These are phyloP conservation scores for Cyclotella cryptica DNA, from an alignment of 108 stramenopile species.

Conservation along the genomic window DNA sequence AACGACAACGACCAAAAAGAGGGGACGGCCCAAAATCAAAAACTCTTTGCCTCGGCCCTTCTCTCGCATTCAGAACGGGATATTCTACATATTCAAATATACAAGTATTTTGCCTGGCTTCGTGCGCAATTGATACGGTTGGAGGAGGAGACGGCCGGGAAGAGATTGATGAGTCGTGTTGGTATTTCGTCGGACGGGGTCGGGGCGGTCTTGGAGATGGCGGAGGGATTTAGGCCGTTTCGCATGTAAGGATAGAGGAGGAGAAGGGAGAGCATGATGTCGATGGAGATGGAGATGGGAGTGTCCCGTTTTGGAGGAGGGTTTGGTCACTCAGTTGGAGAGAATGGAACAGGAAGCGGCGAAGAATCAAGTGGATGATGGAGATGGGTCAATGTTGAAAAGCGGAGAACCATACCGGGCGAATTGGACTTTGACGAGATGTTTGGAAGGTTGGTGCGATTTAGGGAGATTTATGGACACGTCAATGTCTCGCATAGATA, in stretches of 20 bases:
- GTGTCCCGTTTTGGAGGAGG: conserved; percentile 4
- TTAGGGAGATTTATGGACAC: conserved; percentile 2
- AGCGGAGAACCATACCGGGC: not conserved
- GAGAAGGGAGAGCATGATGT: not conserved
- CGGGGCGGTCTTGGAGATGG: not conserved
- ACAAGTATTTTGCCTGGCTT: conserved; percentile 9
- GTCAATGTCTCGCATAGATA: conserved; percentile 5
- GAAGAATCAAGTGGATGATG: not conserved
- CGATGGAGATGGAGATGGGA: too few relatives aligned
- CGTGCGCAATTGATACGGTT: not conserved
- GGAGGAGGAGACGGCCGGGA: not conserved
- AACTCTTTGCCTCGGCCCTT: not conserved
- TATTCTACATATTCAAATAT: conserved; percentile 2
- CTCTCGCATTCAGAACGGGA: not conserved
- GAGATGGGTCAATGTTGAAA: not conserved
- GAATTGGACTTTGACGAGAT: conserved; percentile 21
- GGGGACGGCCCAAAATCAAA: not conserved
- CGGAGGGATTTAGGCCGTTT: conserved; percentile 1
- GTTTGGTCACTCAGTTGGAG: not conserved
- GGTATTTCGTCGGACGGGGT: not conserved
- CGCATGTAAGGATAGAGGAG: not conserved
- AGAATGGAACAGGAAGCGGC: not conserved
- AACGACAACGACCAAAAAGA: not conserved
- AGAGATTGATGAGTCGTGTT: conserved; percentile 1
- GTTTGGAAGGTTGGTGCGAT: conserved; percentile 12